Evolutionary conservation across 352 stramenopile species (phyloP), one percentile per base, ranked within the genome.

Genomic region (Phytophthora tentaculata): DNA sequence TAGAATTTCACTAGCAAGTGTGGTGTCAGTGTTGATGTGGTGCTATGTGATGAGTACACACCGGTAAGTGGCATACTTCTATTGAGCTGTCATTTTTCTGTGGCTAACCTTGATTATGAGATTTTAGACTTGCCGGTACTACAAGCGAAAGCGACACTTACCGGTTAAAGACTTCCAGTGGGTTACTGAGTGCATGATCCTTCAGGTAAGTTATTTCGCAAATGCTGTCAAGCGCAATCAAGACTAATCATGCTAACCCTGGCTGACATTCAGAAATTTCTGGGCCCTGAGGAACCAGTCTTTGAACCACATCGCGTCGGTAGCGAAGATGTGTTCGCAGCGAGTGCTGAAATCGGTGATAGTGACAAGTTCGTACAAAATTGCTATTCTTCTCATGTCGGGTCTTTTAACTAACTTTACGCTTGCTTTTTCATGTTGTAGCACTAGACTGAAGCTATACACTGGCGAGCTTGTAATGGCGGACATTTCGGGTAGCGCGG

Each of bases 181-280:
- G 87, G 80, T 92, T 14, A 91, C 83, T 3, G 87, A 95, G 57
- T 95, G 87, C 60, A 80, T 95, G 55, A 84, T 95, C 57, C 74
- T 91, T 24, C 83, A 92, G 79, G 86, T 95, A 76, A 22, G 56
- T 45, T 24, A n/a, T 24, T n/a, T 28, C n/a, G 6, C 0, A 56
- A 20, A 2, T 49, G 10, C 17, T 59, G 16, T 22, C 20, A 41
- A 35, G 44, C 19, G 12, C 39, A 9, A 19, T 54, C 13, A 3
- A 9, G 17, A 17, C 13, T 44, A 37, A 45, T 51, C 10, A 16
- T 20, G 26, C 41, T 23, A 23, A 54, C 20, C 41, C 9, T 56
- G 9, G 54, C 26, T 47, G 5, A 54, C 58, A 23, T 69, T 28
- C 56, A 95, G 87, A 67, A 66, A 53, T 72, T 88, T 6, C 4